Evolutionary conservation across 2,329 filamentous ascomycete species (phyloP).

Genomic region (Diaporthe aspalathi): DNA sequence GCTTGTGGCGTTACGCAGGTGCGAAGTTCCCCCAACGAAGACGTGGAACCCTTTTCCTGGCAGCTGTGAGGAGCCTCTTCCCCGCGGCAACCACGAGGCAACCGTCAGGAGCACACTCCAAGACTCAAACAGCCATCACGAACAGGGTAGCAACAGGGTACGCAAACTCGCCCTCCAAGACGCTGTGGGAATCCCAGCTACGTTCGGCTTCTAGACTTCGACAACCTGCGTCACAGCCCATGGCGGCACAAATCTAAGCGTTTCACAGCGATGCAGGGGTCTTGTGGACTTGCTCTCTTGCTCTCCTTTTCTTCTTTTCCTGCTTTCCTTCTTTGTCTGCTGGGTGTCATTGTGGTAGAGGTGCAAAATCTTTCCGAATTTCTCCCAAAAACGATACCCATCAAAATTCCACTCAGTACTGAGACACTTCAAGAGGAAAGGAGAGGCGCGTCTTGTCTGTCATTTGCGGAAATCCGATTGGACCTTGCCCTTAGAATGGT

Average conservation of each 20-base stretch:
- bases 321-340: too few relatives aligned
- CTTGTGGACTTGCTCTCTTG: slow-evolving; percentile 5
- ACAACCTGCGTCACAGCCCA: slow-evolving; percentile 7
- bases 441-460: neutral
- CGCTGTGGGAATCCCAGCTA: slow-evolving; percentile 4
- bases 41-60: neutral
- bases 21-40: neutral
- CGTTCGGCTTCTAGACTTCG: neutral
- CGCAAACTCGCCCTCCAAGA: neutral
- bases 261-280: slow-evolving; percentile 21
- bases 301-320: neutral
- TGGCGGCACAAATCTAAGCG: slow-evolving; percentile 21
- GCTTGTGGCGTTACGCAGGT: neutral
- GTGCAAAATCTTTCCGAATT: slow-evolving; percentile 3
- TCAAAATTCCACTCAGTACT: neutral
- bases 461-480: neutral
- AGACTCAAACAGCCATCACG: neutral
- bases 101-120: neutral
- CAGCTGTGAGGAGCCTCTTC: neutral
- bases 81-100: neutral
- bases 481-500: neutral
- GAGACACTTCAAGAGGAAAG: neutral
- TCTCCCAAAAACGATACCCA: slow-evolving; percentile 34
- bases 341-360: slow-evolving; percentile 7
- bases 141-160: neutral